Conservation (phyloP, 805 yeast species). For the Priceomyces melissophilus region DNA sequence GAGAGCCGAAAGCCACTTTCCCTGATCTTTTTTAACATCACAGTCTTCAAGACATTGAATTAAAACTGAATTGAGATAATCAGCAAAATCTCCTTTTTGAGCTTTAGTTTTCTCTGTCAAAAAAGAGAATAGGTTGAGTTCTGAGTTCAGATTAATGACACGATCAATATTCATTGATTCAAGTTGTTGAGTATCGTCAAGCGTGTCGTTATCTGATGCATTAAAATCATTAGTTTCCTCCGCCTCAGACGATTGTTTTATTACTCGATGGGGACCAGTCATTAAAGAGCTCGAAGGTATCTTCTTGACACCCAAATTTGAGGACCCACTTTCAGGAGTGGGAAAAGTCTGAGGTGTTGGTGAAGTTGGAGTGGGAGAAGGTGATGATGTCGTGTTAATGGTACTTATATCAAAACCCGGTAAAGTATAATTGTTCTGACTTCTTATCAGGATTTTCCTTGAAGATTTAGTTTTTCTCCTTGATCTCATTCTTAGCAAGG, state of each 20-base stretch:
- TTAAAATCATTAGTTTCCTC: not conserved
- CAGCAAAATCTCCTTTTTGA: conserved; percentile 21
- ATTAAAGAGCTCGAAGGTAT: not conserved
- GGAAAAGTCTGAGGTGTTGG: conserved; percentile 10
- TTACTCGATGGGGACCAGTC: not conserved
- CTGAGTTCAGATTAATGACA: not conserved
- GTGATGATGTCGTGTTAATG: conserved; percentile 8
- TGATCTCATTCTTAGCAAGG: conserved; percentile 56
- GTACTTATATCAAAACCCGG: conserved; percentile 19
- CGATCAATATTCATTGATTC: too few relatives aligned
- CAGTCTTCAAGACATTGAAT: conserved; percentile 63
- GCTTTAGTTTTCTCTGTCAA: conserved; percentile 2
- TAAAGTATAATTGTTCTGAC: conserved; percentile 18
- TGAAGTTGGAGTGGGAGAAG: conserved; percentile 19
- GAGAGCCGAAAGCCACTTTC: conserved; percentile 59
- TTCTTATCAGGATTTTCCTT: conserved; percentile 23
- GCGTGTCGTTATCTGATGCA: not conserved
- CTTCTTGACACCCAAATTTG: not conserved
- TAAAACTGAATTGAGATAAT: conserved; percentile 50
- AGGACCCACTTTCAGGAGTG: not conserved
- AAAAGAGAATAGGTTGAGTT: not conserved
- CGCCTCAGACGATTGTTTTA: not conserved
- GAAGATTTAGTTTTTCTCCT: conserved; percentile 50
- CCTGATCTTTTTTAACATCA: conserved; percentile 40
- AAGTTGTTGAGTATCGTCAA: not conserved